Evolutionary conservation across 2,329 filamentous ascomycete species (phyloP).

Genomic region (Cercospora canescens): DNA sequence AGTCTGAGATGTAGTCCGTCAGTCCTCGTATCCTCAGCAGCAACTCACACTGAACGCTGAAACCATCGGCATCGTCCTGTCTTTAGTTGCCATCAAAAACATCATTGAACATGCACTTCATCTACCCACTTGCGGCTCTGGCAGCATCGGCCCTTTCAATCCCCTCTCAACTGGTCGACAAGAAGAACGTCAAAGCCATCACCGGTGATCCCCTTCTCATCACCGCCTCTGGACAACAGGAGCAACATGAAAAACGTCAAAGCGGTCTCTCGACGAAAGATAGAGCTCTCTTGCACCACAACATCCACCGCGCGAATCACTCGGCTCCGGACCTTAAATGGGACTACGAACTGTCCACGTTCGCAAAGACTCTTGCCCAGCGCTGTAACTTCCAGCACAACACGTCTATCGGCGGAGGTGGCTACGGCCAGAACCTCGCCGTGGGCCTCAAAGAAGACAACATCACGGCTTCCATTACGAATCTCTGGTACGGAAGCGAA

Average conservation of each 20-base stretch:
- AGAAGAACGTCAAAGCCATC: constrained; percentile 4
- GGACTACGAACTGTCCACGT: constrained; percentile 62
- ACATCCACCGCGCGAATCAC: constrained; percentile 19
- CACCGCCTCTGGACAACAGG: background rate
- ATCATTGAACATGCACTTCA: constrained; percentile 5
- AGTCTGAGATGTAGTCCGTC: background rate
- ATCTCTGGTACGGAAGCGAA: constrained; percentile 87
- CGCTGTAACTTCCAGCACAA: constrained; percentile 73
- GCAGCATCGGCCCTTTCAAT: constrained; percentile 3
- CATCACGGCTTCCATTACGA: constrained; percentile 67
- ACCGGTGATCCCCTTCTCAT: constrained; percentile 4
- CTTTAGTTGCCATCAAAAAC: background rate
- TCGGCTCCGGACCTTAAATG: constrained; percentile 57
- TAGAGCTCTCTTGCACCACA: constrained; percentile 13
- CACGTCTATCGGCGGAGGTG: constrained; percentile 63
- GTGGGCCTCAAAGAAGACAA: constrained; percentile 57
- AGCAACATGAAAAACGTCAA: constrained; percentile 3
- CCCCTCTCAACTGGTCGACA: constrained; percentile 2
- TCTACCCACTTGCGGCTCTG: constrained; percentile 2
- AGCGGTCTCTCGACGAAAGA: background rate
- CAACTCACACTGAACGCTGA: background rate
- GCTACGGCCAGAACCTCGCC: constrained; percentile 92
- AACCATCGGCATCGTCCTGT: background rate
- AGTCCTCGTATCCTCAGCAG: background rate
- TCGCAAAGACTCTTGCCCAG: constrained; percentile 62